Conservation (phyloP, 805 yeast genomes). For the Diddensiella caesifluorescens region DNA sequence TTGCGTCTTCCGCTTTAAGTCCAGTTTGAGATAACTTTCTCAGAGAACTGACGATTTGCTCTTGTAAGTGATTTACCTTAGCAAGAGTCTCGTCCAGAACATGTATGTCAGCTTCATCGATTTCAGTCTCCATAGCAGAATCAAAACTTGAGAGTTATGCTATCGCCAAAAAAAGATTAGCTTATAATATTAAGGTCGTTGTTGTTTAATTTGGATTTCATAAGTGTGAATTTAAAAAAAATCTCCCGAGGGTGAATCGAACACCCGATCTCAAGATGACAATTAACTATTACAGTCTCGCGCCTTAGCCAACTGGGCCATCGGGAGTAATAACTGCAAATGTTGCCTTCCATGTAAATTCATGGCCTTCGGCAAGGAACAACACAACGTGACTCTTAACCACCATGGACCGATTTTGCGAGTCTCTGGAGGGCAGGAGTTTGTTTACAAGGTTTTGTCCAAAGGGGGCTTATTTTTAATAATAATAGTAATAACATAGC, state of each 20-base stretch:
- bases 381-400: too few species aligned
- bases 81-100: conserved; percentile 70
- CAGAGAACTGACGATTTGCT: conserved; percentile 51
- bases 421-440: too few species aligned
- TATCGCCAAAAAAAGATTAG: too few species aligned
- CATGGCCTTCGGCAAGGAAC: too few species aligned
- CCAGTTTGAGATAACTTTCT: conserved; percentile 49
- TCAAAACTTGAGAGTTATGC: too few species aligned
- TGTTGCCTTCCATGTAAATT: too few species aligned
- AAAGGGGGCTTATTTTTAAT: too few species aligned
- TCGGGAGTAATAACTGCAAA: conserved; percentile 16
- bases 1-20: conserved; percentile 50
- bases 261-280: conserved; percentile 26
- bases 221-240: conserved; percentile 8
- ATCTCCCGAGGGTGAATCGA: conserved; percentile 26
- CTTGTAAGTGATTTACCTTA: conserved; percentile 52
- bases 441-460: too few species aligned
- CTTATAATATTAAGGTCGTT: too few species aligned
- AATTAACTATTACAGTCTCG: conserved; percentile 23
- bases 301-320: conserved; percentile 27
- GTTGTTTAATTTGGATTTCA: neutral
- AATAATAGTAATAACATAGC: too few species aligned
- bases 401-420: too few species aligned
- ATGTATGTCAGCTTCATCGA: conserved; percentile 51
- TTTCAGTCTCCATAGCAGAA: conserved; percentile 4